A percentile compares a stretch with the other conserved stretches of the same genome.
Conservation (phyloP, 1,139 yeast species). For the Scheffersomyces insectosa region DNA sequence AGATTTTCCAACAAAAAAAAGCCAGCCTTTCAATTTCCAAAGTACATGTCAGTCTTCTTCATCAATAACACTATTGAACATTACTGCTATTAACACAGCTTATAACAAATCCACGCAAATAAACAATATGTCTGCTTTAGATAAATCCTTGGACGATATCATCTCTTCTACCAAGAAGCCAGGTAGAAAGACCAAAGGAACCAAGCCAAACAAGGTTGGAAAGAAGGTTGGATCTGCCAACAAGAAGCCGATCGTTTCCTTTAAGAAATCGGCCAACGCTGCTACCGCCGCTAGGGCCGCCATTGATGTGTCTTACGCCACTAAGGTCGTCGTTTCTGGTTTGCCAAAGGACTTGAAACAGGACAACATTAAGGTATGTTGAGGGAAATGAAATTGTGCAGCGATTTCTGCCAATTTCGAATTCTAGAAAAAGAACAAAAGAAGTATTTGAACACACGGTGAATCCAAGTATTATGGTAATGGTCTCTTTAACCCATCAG, state of each 20-base stretch:
- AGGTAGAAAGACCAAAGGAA: constrained; percentile 14
- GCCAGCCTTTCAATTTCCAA: neutral
- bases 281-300: constrained; percentile 17
- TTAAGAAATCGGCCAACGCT: constrained; percentile 32
- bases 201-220: constrained; percentile 39
- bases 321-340: constrained; percentile 76
- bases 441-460: too few species aligned
- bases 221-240: constrained; percentile 29
- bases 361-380: constrained; percentile 82
- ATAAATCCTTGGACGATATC: constrained; percentile 94
- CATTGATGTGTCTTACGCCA: constrained; percentile 59
- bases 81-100: neutral
- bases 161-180: constrained; percentile 62
- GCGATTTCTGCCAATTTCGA: too few species aligned
- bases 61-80: neutral
- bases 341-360: constrained; percentile 77
- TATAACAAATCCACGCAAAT: neutral
- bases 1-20: neutral
- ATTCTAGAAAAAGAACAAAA: too few species aligned
- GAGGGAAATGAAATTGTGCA: neutral
- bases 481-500: too few species aligned
- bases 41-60: neutral
- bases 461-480: too few species aligned
- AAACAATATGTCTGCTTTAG: constrained; percentile 57
- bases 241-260: constrained; percentile 38